Evolutionary conservation across 1,284 basidiomycete genomes (phyloP), one percentile per base, ranked within the genome.

Genomic region (Pseudozyma sp.): DNA sequence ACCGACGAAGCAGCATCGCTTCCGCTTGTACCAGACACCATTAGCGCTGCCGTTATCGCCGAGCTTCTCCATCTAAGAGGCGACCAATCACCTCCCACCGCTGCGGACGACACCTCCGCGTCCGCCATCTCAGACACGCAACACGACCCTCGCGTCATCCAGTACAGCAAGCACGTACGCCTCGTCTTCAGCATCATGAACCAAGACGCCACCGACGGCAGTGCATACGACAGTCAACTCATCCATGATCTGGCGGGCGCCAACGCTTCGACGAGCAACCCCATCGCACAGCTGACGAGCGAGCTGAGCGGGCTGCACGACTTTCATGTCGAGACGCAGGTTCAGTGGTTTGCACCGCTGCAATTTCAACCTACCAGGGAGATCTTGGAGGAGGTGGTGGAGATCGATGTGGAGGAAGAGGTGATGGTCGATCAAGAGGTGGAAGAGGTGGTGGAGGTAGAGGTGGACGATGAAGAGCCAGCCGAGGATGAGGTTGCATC

Each of bases 251-350:
- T 73, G 5, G 56, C 62, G 5, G 13, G 16, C 16, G 29, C 29
- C 19, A 42, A 40, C n/a, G 45, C 30, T 5, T 39, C 55, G 7
- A 29, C 30, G 5, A 24, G 49, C 1, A 54, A 54, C 35, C 75
- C 75, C 13, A 53, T 81, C 14, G 9, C 17, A 1, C 48, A 49
- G n/a, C 34, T 78, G 7, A 35, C 58, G 47, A 13, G 60, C 7
- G 68, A 71, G 30, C 17, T 78, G n/a, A 47, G 42, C 19, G 55
- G 40, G 1, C 84, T 98, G 31, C 93, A 97, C 86, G 93, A 94
- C 81, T 93, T 96, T 81, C 93, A 92, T 4, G 88, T 97, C 54
- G 94, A 98, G 86, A 96, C 93, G 65, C 95, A 98, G 86, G 89
- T 97, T 0, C 92, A 95, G 76, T 94, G 91, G 83, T 91, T 96